Conservation (phyloP, 2,329 filamentous ascomycete genomes). For the Tolypocladium pustulatum region DNA sequence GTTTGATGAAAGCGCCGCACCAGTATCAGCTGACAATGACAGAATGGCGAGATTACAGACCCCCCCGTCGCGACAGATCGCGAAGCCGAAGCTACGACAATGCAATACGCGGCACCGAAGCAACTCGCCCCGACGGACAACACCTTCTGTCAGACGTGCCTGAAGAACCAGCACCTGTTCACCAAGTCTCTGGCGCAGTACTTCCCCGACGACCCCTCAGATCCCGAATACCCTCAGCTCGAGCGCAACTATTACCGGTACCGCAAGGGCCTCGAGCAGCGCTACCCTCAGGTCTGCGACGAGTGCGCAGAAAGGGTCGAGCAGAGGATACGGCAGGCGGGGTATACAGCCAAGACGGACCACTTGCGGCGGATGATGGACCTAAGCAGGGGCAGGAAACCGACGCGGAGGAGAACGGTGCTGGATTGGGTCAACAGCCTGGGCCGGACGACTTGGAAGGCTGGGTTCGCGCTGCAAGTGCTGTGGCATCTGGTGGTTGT, state of each 20-base stretch:
- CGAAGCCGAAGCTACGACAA: conserved; percentile 28
- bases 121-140: conserved; percentile 19
- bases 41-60: conserved; percentile 86
- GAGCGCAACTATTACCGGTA: conserved; percentile 62
- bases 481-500: conserved; percentile 37
- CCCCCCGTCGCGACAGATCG: conserved; percentile 53
- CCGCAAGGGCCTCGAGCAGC: conserved; percentile 61
- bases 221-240: conserved; percentile 59
- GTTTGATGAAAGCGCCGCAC: background rate
- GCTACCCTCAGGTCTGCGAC: conserved; percentile 82
- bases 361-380: conserved; percentile 67
- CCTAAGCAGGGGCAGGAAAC: conserved; percentile 35
- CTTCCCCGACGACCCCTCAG: conserved; percentile 50
- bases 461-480: conserved; percentile 34
- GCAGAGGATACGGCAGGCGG: conserved; percentile 56
- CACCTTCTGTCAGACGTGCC: conserved; percentile 64
- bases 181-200: conserved; percentile 71
- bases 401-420: conserved; percentile 18
- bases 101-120: conserved; percentile 36
- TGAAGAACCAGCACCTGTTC: conserved; percentile 81
- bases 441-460: conserved; percentile 37
- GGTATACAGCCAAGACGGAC: conserved; percentile 78
- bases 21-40: conserved; percentile 2
- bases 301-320: conserved; percentile 68
- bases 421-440: conserved; percentile 32